Conservation (phyloP, 129 eudicot species). For the Flaveria brownii region DNA sequence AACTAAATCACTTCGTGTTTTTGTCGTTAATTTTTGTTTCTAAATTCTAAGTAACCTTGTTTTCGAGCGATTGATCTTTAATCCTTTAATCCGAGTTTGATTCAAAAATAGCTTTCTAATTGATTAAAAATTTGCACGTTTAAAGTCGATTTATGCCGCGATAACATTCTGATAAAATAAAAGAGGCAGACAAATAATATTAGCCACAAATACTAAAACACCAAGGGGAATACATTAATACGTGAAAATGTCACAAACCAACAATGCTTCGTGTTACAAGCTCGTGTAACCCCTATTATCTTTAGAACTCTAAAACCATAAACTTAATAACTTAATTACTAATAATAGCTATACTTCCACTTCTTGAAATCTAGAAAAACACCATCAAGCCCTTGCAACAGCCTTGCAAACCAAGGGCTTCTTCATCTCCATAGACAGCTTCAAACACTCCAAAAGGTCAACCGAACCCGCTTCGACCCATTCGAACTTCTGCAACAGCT, state of each 20-base stretch:
- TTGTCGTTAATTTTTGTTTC: too few relatives aligned
- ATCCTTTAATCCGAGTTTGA: too few relatives aligned
- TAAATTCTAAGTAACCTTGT: too few relatives aligned
- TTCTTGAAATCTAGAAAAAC: background rate
- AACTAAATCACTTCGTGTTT: background rate
- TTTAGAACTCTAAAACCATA: slow-evolving; percentile 5
- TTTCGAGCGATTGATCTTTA: too few relatives aligned
- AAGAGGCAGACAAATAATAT: background rate
- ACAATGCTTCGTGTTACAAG: slow-evolving; percentile 26
- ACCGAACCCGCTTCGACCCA: slow-evolving; percentile 63
- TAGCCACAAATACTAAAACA: slow-evolving; percentile 16
- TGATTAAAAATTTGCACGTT: too few relatives aligned
- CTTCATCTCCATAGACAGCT: slow-evolving; percentile 92
- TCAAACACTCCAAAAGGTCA: slow-evolving; percentile 80
- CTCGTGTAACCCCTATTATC: background rate
- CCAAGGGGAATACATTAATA: slow-evolving; percentile 12
- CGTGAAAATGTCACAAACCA: slow-evolving; percentile 10
- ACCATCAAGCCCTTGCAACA: slow-evolving; percentile 51
- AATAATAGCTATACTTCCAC: slow-evolving; percentile 1
- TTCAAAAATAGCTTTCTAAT: too few relatives aligned
- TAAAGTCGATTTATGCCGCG: too few relatives aligned
- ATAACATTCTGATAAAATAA: background rate
- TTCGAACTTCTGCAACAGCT: slow-evolving; percentile 64
- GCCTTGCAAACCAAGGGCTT: slow-evolving; percentile 84
- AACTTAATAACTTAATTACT: background rate